Evolutionary conservation across 352 stramenopile species (phyloP), one percentile per base, ranked within the genome.

Genomic region (Pythium grandisporangium): DNA sequence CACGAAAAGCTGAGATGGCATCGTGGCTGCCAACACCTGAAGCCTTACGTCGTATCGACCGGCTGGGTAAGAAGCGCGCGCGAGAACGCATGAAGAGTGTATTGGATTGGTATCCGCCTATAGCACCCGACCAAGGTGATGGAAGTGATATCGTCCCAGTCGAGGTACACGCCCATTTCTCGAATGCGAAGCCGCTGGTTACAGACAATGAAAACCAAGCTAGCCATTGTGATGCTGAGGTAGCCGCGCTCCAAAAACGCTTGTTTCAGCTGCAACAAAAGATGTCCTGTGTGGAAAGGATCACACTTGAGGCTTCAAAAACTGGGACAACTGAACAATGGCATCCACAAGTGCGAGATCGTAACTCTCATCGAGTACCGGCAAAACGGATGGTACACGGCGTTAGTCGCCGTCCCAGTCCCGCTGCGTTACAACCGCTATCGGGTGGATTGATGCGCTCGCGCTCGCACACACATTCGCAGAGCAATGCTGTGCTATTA

Each of bases 101-200:
- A 21, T 49, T 75, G n/a, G 52, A 59, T 35, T 86, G 70, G 73
- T 86, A 84, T 26, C 48, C 51, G 2, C 39, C 61, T 14, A 34
- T 45, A 40, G 42, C 21, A 29, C 17, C 27, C 36, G 19, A 39
- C 34, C 2, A 65, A 83, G 39, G 60, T 85, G 26, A 50, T 65
- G 27, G 62, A 69, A 13, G 42, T 75, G 0, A 83, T 85, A 27
- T 42, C 24, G 4, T 33, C 36, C 0, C 32, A 56, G 4, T 17
- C 42, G 16, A 13, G 21, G 1, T 32, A 45, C 30, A 47, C 30
- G 14, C 24, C 37, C 29, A 43, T 50, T 10, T 26, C 23, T 8
- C 45, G 20, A 36, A 46, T 11, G 53, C 68, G 33, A 44, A 45
- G 22, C 37, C 42, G 8, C 20, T 53, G 19, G 26, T 24, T 2